phyloP scores from a whole-genome alignment of 2,329 filamentous ascomycete genomes.

The Cordyceps farinosa region DNA sequence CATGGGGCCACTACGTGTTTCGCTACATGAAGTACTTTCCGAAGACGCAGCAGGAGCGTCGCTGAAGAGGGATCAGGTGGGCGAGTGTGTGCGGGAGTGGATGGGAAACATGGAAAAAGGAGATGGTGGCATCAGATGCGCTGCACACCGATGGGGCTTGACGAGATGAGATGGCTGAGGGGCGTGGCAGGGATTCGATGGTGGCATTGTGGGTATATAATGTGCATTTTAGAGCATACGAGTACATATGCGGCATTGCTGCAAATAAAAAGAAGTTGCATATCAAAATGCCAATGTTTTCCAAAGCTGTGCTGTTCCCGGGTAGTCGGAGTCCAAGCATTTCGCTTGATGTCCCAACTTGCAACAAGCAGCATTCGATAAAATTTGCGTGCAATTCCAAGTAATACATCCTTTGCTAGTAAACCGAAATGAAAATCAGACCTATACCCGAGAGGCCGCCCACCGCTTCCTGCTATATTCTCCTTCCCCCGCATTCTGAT shows the following conservation, averaged over 20 bases:
- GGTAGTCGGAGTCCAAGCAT: too few relatives aligned
- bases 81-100: neutral
- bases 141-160: neutral
- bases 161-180: too few relatives aligned
- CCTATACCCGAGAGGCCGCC: neutral
- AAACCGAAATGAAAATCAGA: too few relatives aligned
- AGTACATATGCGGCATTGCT: neutral
- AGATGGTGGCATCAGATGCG: neutral
- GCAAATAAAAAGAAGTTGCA: too few relatives aligned
- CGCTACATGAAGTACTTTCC: constrained; percentile 31
- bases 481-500: neutral
- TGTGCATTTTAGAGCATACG: neutral
- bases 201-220: neutral
- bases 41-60: neutral
- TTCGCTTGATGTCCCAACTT: too few relatives aligned
- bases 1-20: constrained; percentile 34
- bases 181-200: too few relatives aligned
- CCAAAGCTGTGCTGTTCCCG: too few relatives aligned
- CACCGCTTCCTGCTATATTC: neutral
- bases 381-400: too few relatives aligned
- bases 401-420: too few relatives aligned
- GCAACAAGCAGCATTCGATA: too few relatives aligned
- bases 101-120: neutral
- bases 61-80: neutral
- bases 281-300: too few relatives aligned